Percentiles rank a stretch among this genome's conserved stretches.
phyloP scores from a whole-genome alignment of 2,329 filamentous ascomycete genomes.

The Nakataea oryzae region DNA sequence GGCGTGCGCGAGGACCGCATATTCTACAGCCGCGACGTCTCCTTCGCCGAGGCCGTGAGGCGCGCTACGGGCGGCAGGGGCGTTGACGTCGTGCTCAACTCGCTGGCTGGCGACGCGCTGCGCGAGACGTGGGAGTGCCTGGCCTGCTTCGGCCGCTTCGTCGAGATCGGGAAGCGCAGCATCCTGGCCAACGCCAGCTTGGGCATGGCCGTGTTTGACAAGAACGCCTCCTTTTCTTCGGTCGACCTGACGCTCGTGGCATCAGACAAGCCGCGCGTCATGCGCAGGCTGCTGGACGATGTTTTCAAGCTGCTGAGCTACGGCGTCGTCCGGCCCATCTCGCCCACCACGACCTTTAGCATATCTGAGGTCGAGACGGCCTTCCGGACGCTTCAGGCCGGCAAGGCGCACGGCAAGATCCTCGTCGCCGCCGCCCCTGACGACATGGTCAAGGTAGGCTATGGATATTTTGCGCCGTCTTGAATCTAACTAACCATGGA shows the following conservation, averaged over 20 bases:
- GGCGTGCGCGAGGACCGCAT: constrained; percentile 17
- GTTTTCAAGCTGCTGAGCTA: constrained; percentile 6
- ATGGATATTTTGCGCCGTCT: not conserved
- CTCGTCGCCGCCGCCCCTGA: constrained; percentile 5
- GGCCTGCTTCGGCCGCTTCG: constrained; percentile 19
- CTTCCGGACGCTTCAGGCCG: constrained; percentile 8
- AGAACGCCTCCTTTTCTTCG: constrained; percentile 6
- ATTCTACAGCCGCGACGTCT: constrained; percentile 16
- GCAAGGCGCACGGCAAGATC: constrained; percentile 9
- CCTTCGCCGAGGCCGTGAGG: constrained; percentile 17
- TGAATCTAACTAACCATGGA: not conserved
- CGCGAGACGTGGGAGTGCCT: constrained; percentile 20
- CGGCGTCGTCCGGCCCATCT: constrained; percentile 4
- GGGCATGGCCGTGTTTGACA: constrained; percentile 24
- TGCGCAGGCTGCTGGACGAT: constrained; percentile 5
- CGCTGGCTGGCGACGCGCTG: constrained; percentile 17
- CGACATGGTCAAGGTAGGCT: constrained; percentile 7
- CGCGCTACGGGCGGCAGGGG: constrained; percentile 14
- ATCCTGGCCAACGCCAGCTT: constrained; percentile 20
- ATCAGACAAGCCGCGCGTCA: constrained; percentile 6
- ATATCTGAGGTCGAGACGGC: constrained; percentile 6
- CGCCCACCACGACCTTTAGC: constrained; percentile 5
- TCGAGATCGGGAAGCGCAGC: constrained; percentile 23
- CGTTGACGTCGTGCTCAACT: constrained; percentile 20
- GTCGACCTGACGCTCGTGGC: constrained; percentile 7